Evolutionary conservation across 2,329 filamentous ascomycete species (phyloP), one percentile per base, ranked within the genome.

Genomic region (Pestalotiopsis sp.): DNA sequence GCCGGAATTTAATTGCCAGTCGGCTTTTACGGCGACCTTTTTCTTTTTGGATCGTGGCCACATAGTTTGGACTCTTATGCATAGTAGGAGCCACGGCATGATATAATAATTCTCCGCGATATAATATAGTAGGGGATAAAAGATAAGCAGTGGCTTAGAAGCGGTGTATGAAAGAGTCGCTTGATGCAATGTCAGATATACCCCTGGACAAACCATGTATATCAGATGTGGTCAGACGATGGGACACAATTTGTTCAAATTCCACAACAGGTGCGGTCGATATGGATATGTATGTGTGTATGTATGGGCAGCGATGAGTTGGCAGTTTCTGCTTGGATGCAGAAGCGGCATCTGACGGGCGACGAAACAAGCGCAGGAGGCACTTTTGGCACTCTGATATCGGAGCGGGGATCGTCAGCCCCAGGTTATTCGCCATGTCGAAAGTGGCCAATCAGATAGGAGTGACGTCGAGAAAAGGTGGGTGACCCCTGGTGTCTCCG

Each of bases 381-480:
- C 58, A 61, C 58, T 61, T 61, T 61, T 61, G 60, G 60, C 60
- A 66, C 52, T 66, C 64, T 66, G 64, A 66, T 66, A 66, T 66
- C 64, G 64, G 39, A 55, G 64, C 44, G 64, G 64, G 64, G 64
- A 66, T 66, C 64, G 35, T 44, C 55, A 66, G 55, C 64, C 64
- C 64, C 39, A 55, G 64, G 10, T 26, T 20, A 38, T 26, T 58
- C 52, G 52, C 22, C 26, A 66, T 59, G 35, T 24, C 10, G 35
- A 40, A n/a, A 4, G 7, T 9, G 44, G 64, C 64, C 64, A 66
- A 66, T 66, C 17, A 52, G 20, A 66, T 13, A 59, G n/a, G 64
- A 58, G 64, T 66, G 64, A 66, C 64, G 64, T 66, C 57, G 44
- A 30, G 26, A 59, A 56, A 58, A 39, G 48, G 39, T 44, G 64